Conservation (phyloP, 177 flowering plant species). For the Vitis hybrid region DNA sequence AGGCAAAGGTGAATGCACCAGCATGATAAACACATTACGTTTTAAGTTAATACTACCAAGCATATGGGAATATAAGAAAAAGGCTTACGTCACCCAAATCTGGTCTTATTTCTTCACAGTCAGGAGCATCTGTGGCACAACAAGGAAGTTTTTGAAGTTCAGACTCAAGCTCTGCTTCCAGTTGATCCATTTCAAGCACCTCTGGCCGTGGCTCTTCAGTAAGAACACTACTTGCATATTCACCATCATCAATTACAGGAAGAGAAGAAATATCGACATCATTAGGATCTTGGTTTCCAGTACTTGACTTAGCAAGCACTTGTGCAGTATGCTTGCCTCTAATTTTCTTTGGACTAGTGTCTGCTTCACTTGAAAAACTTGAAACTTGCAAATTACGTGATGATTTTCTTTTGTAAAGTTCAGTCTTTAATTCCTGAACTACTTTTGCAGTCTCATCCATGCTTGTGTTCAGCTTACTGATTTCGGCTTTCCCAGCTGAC, state of each 20-base stretch:
- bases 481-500: constrained; percentile 72
- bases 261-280: constrained; percentile 10
- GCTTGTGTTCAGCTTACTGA: constrained; percentile 47
- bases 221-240: constrained; percentile 55
- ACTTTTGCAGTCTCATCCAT: constrained; percentile 63
- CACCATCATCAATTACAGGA: constrained; percentile 36
- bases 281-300: constrained; percentile 11
- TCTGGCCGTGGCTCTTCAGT: constrained; percentile 56
- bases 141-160: constrained; percentile 67
- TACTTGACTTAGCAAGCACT: constrained; percentile 1
- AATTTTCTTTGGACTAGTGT: constrained; percentile 8
- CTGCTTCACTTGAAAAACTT: constrained; percentile 13
- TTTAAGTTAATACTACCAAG: not conserved
- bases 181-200: constrained; percentile 44
- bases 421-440: constrained; percentile 54
- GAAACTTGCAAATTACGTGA: constrained; percentile 17
- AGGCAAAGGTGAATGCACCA: not conserved
- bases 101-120: constrained; percentile 17
- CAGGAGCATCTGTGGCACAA: constrained; percentile 28
- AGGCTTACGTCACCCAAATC: constrained; percentile 36
- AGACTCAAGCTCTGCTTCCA: constrained; percentile 73
- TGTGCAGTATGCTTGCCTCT: constrained; percentile 14
- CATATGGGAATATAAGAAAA: not conserved
- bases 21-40: not conserved
- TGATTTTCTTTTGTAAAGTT: constrained; percentile 52